Percentiles rank a stretch among this genome's conserved stretches.
Conservation (phyloP, 768 basidiomycete genomes). For the Grammothele lineata region DNA sequence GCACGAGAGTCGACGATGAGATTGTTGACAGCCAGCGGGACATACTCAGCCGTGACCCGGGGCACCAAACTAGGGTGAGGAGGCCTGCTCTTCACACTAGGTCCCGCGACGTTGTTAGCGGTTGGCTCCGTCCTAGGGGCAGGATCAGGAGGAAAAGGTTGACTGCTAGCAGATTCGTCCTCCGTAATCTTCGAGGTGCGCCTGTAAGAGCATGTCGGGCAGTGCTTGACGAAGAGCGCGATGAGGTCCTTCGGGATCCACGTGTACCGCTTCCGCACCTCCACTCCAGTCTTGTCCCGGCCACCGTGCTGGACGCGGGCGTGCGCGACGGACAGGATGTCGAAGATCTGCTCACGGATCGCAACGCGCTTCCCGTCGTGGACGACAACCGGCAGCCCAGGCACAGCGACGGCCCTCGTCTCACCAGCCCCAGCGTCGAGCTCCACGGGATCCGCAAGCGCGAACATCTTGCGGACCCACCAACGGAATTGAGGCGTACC, state of each 20-base stretch:
- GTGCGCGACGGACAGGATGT: constrained; percentile 72
- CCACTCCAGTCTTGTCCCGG: constrained; percentile 70
- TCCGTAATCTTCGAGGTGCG: constrained; percentile 27
- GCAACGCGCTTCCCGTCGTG: constrained; percentile 75
- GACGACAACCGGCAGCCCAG: constrained; percentile 45
- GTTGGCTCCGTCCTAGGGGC: no score
- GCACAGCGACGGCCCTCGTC: neutral
- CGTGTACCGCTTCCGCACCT: constrained; percentile 66
- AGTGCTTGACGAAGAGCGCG: constrained; percentile 71
- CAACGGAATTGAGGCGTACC: constrained; percentile 70
- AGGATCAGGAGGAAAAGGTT: no score
- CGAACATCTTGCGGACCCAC: constrained; percentile 84
- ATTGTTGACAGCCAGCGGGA: no score
- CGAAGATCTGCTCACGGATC: constrained; percentile 73
- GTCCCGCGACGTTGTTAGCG: no score
- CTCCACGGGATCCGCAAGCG: constrained; percentile 25
- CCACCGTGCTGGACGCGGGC: constrained; percentile 64
- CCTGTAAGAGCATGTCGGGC: constrained; percentile 66
- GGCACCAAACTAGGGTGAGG: no score
- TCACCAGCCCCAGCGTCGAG: no score
- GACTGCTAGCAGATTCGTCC: no score
- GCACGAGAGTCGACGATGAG: no score
- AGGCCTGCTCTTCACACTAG: no score
- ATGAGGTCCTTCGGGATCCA: constrained; percentile 86
- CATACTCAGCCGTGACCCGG: no score